These are phyloP conservation scores for Psilocybe sp. DNA, from an alignment of 768 basidiomycete species.

Conservation along the genomic window DNA sequence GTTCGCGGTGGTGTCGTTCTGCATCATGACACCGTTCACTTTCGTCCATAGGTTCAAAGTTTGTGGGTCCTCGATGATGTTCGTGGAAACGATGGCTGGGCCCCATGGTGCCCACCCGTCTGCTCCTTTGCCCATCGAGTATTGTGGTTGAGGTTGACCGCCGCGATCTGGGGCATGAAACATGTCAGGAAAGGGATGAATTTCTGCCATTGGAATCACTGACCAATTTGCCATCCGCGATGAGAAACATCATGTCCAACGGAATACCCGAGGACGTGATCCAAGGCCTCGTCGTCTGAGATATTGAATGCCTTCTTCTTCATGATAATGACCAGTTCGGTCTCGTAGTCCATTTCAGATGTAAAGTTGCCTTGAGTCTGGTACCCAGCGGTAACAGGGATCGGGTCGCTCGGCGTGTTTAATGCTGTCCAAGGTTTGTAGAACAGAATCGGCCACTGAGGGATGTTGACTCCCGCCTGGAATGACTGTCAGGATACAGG, in stretches of 20 bases:
- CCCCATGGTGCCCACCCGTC: slow-evolving; percentile 44
- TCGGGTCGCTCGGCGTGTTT: slow-evolving; percentile 31
- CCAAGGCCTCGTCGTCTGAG: slow-evolving; percentile 36
- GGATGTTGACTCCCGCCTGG: slow-evolving; percentile 31
- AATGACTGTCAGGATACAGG: neutral
- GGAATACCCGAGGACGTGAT: slow-evolving; percentile 38
- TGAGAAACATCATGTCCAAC: slow-evolving; percentile 42
- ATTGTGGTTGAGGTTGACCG: slow-evolving; percentile 38
- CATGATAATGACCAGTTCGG: slow-evolving; percentile 40
- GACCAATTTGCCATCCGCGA: slow-evolving; percentile 38
- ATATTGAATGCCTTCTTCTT: slow-evolving; percentile 41
- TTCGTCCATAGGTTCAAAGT: slow-evolving; percentile 39
- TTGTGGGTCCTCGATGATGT: slow-evolving; percentile 35
- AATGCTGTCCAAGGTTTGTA: slow-evolving; percentile 34
- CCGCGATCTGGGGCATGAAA: slow-evolving; percentile 26
- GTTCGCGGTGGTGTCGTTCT: slow-evolving; percentile 38
- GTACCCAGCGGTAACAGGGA: slow-evolving; percentile 33
- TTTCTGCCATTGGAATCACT: neutral
- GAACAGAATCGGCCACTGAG: slow-evolving; percentile 34
- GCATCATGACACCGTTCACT: slow-evolving; percentile 35
- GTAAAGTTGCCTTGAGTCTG: slow-evolving; percentile 39
- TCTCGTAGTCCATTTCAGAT: slow-evolving; percentile 39
- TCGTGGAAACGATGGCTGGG: slow-evolving; percentile 35
- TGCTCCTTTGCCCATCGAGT: slow-evolving; percentile 41
- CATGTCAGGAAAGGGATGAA: neutral